Evolutionary conservation across 371 early-diverging fungal genomes (phyloP), one percentile per base, ranked within the genome.

Genomic region (Coemansia sp.): DNA sequence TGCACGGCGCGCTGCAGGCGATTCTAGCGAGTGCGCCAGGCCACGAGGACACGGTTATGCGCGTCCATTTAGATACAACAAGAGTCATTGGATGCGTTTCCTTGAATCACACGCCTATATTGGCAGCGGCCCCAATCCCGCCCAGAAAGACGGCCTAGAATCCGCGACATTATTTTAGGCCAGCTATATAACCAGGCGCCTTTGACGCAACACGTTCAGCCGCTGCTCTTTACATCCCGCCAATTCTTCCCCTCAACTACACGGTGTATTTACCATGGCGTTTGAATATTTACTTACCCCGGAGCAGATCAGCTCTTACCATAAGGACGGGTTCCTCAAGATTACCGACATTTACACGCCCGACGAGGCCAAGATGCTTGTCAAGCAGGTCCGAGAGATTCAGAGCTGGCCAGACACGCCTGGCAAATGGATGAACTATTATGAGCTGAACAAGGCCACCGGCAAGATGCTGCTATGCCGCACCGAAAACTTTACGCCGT

Each of bases 391-490:
- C 38, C 47, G 72, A 3, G 72, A 78, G 35, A 76, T 84, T 60
- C 78, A 77, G 56, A 70, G 66, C 52, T 83, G 83, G 85, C 75
- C 77, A n/a, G 70, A 82, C 31, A 72, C 76, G 40, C 82, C 82
- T 20, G 82, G 80, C 4, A 85, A 85, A 49, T 85, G 85, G 83
- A 85, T 85, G 85, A 80, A 83, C 65, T 85, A 83, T 63, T 83
- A 85, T 68, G 85, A 83, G 62, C 55, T 56, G 26, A 82, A 82
- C 66, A 77, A 73, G 26, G 40, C 39, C 11, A 78, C 78, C 9
- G 75, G 70, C 39, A 68, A 75, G 36, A 73, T 65, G 26, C 81
- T 79, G 45, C 78, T 84, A 1, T 84, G 85, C 57, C 83, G 85
- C 49, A 84, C 83, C 3, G 85, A 84, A 38, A 83, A 83, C 57